A percentile compares a stretch with the other conserved stretches of the same genome.
These are phyloP conservation scores for Castanea sativa DNA, from an alignment of 306 rosid species.

Conservation along the genomic window DNA sequence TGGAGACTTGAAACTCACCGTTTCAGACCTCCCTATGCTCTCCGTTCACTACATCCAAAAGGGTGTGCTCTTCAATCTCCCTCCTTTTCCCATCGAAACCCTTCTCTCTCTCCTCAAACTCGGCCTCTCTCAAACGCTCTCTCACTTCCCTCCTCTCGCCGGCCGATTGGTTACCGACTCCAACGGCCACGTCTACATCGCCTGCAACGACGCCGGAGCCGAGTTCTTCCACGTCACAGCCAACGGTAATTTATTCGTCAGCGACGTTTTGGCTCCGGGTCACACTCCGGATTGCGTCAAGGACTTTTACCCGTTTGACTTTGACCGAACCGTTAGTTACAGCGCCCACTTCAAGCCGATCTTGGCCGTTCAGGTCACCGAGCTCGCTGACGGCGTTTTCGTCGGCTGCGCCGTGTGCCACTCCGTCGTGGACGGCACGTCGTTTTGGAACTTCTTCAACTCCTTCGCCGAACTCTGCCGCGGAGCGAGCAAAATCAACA, in stretches of 20 bases:
- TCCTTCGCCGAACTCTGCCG: slow-evolving; percentile 65
- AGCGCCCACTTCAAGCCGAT: slow-evolving; percentile 61
- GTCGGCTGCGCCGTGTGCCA: slow-evolving; percentile 77
- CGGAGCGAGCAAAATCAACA: slow-evolving; percentile 26
- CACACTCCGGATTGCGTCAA: slow-evolving; percentile 45
- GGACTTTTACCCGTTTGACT: slow-evolving; percentile 58
- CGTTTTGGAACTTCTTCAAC: slow-evolving; percentile 96
- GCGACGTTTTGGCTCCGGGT: slow-evolving; percentile 44
- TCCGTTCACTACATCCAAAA: slow-evolving; percentile 95
- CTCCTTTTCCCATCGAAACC: slow-evolving; percentile 32
- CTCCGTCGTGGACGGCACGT: slow-evolving; percentile 79
- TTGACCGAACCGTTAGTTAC: slow-evolving; percentile 66
- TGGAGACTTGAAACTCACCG: slow-evolving; percentile 68
- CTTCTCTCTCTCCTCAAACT: slow-evolving; percentile 39
- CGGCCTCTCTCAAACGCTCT: slow-evolving; percentile 61
- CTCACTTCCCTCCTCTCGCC: slow-evolving; percentile 82
- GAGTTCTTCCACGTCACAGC: slow-evolving; percentile 59
- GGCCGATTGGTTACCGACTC: slow-evolving; percentile 66
- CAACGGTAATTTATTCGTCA: background rate
- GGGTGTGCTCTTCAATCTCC: slow-evolving; percentile 73
- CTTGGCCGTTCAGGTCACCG: slow-evolving; percentile 72
- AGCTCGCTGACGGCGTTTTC: slow-evolving; percentile 71
- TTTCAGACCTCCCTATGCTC: slow-evolving; percentile 90
- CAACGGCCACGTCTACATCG: slow-evolving; percentile 48
- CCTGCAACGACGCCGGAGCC: slow-evolving; percentile 80